Conservation (phyloP, 2,329 filamentous ascomycete genomes). For the Chaetomiaceae sp. region DNA sequence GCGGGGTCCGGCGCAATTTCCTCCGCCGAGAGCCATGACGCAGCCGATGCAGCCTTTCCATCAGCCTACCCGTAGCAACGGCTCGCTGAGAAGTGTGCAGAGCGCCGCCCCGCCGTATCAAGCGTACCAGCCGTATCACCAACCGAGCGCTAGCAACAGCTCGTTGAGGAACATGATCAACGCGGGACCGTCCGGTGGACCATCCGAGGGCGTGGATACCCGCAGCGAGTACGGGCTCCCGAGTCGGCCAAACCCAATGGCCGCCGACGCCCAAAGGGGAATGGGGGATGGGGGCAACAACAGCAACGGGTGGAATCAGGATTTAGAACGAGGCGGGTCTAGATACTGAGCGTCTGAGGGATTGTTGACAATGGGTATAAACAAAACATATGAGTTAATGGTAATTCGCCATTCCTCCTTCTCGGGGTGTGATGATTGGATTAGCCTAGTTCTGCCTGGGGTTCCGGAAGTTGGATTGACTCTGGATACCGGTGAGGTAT, state of each 20-base stretch:
- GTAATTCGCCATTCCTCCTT: background rate
- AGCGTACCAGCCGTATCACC: slow-evolving; percentile 16
- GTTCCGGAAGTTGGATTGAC: background rate
- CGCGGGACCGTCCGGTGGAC: slow-evolving; percentile 2
- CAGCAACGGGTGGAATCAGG: slow-evolving; percentile 25
- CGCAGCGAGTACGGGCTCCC: slow-evolving; percentile 11
- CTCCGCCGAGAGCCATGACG: slow-evolving; percentile 35
- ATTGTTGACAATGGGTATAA: background rate
- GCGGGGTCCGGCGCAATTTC: slow-evolving; percentile 20
- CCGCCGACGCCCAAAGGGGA: background rate
- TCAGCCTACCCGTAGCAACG: slow-evolving; percentile 17
- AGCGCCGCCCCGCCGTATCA: slow-evolving; percentile 1
- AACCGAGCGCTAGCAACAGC: slow-evolving; percentile 23
- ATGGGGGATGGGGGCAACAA: slow-evolving; percentile 15
- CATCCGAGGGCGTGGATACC: slow-evolving; percentile 2
- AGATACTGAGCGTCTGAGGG: slow-evolving; percentile 18
- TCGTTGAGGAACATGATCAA: slow-evolving; percentile 20
- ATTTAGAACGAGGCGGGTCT: slow-evolving; percentile 22
- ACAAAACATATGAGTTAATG: background rate
- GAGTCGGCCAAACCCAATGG: slow-evolving; percentile 5
- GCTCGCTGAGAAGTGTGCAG: slow-evolving; percentile 5
- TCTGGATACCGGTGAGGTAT: background rate
- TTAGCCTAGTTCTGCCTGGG: background rate
- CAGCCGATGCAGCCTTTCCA: slow-evolving; percentile 28
- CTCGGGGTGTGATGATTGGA: background rate